These are phyloP conservation scores for Rusavskia elegans DNA, from an alignment of 495 filamentous ascomycete species.

Conservation along the genomic window DNA sequence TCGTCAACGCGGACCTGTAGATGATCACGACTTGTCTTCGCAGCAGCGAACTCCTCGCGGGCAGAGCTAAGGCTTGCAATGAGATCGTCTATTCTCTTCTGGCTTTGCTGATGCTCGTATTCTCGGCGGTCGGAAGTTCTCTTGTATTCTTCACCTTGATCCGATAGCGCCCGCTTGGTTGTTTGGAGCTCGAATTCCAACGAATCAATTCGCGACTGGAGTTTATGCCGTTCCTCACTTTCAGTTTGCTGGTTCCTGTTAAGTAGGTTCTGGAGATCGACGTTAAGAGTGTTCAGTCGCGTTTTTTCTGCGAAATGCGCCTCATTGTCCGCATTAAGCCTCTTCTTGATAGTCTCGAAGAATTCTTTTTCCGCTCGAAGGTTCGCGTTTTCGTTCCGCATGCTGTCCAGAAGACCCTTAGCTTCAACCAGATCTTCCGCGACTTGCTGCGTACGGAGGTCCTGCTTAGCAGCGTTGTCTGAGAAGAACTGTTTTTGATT, in stretches of 20 bases:
- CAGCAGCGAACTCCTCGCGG: conserved; percentile 67
- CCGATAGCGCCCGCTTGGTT: conserved; percentile 68
- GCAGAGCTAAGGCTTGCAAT: conserved; percentile 57
- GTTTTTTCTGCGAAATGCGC: conserved; percentile 65
- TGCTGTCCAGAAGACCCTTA: conserved; percentile 62
- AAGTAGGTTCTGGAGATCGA: conserved; percentile 66
- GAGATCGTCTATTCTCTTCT: conserved; percentile 81
- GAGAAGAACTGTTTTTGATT: conserved; percentile 58
- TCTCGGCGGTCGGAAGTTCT: conserved; percentile 68
- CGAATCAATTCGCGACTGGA: conserved; percentile 59
- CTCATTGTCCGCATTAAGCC: conserved; percentile 74
- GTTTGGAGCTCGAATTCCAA: conserved; percentile 62
- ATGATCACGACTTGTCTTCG: conserved; percentile 75
- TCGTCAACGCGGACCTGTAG: conserved; percentile 78
- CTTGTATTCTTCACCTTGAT: conserved; percentile 69
- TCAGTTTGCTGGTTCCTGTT: conserved; percentile 84
- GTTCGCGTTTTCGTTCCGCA: conserved; percentile 82
- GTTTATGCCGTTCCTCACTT: conserved; percentile 57
- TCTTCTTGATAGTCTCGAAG: conserved; percentile 80
- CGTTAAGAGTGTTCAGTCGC: conserved; percentile 62
- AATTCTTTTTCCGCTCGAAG: conserved; percentile 84
- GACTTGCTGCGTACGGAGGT: conserved; percentile 75
- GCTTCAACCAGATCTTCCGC: conserved; percentile 86
- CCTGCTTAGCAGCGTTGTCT: conserved; percentile 75
- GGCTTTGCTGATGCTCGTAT: conserved; percentile 69